Conservation (phyloP, 495 filamentous ascomycete genomes). For the Aspergillus ellipticus region DNA sequence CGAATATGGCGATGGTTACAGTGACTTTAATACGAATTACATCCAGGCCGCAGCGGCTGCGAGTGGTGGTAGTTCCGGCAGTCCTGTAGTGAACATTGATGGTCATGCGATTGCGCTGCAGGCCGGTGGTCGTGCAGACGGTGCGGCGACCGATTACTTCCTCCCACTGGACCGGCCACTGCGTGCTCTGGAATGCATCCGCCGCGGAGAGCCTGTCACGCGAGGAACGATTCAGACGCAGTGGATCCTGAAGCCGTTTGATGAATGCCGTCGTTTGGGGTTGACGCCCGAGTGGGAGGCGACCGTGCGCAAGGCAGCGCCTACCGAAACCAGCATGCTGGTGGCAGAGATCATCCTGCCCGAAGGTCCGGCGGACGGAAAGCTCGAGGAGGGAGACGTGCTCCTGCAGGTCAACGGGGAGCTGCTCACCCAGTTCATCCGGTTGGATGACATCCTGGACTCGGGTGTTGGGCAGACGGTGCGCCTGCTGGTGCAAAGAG, state of each 20-base stretch:
- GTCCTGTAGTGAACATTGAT: conserved; percentile 94
- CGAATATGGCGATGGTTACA: conserved; percentile 97
- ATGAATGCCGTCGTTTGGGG: conserved; percentile 90
- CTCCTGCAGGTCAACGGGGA: conserved; percentile 91
- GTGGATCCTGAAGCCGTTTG: conserved; percentile 95
- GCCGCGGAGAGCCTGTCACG: conserved; percentile 65
- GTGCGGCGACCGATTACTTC: conserved; percentile 97
- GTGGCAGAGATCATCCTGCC: conserved; percentile 94
- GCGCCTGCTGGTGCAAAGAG: conserved; percentile 76
- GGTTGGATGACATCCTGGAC: conserved; percentile 91
- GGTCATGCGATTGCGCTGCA: conserved; percentile 91
- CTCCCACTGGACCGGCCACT: conserved; percentile 86
- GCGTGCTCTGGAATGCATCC: conserved; percentile 82
- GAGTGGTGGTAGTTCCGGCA: conserved; percentile 92
- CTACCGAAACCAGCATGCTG: conserved; percentile 93
- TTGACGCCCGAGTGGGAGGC: conserved; percentile 83
- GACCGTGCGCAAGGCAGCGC: conserved; percentile 73
- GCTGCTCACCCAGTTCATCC: conserved; percentile 87
- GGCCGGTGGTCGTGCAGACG: conserved; percentile 89
- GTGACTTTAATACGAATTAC: conserved; percentile 99
- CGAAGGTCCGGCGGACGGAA: conserved; percentile 77
- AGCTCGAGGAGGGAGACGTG: conserved; percentile 94
- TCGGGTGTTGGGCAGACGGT: conserved; percentile 74
- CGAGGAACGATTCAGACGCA: conserved; percentile 97
- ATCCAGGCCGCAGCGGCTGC: conserved; percentile 97